Base-by-base conservation (phyloP, 345 rosid genomes). In the Salix arbutifolia region DNA sequence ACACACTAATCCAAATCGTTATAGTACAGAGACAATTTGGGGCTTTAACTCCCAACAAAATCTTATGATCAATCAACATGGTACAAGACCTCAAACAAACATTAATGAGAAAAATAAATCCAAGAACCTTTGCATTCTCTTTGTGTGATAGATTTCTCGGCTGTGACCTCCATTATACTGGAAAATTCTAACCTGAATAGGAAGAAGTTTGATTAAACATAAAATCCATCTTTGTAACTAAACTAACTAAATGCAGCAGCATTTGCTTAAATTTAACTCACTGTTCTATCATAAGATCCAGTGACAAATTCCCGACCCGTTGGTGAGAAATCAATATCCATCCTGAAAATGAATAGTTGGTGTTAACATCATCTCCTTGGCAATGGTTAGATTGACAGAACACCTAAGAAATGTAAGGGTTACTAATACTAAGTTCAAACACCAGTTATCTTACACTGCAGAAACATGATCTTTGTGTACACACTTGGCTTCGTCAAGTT, bases 381-480 rank as follows among this genome's bases (percentile, higher is more conserved):
- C 1, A 31, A 74, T 42, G 14, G 28, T 26, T 44, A 17, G 17
- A 30, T 30, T 11, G 14, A 46, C 21, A 21, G 35, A 42, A 60
- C 16, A 67, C 33, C 44, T 25, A 4, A 30, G 53, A 66, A 56
- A 31, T 67, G 30, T 19, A 12, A 58, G 46, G 35, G 21, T 60
- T 8, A 77, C 38, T 17, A 16, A 48, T 16, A 46, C n/a, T 18
- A 44, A 5, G 14, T 44, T 38, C 21, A 67, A 21, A 48, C 50
- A 56, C 10, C 76, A 33, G 50, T 42, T 62, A 78, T 80, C 94
- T 86, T 90, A 96, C 98, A 96, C 99, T 71, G 99, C 94, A 87
- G 99, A 94, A 81, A 94, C 99, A 83, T 96, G 99, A 84, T 90
- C 98, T 87, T 88, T 88, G 85, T 96, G 99, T 58, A 96, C 99